phyloP scores from a whole-genome alignment of 331 rosid species.

The Acacia pycnantha region DNA sequence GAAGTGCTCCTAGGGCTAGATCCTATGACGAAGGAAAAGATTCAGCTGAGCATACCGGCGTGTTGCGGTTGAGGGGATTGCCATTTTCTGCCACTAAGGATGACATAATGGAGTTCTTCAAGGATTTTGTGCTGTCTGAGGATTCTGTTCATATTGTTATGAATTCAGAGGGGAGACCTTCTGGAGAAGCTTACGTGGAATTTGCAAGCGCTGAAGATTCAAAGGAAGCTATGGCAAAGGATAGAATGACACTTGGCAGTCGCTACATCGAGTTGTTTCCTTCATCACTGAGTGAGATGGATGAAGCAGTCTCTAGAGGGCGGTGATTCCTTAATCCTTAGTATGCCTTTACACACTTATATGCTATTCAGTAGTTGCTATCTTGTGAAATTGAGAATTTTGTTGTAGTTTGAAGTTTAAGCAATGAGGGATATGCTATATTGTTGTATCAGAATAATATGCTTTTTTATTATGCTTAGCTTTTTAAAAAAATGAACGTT shows the following conservation, averaged over 20 bases:
- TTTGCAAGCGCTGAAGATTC: conserved; percentile 60
- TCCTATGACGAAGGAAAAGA: conserved; percentile 63
- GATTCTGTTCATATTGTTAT: conserved; percentile 45
- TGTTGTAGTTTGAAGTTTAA: neutral
- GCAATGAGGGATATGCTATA: neutral
- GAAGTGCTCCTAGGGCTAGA: conserved; percentile 50
- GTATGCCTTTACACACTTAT: neutral
- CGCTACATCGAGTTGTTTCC: conserved; percentile 70
- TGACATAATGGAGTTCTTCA: conserved; percentile 61
- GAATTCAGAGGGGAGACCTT: conserved; percentile 78
- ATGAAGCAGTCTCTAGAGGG: conserved; percentile 60
- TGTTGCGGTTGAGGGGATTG: conserved; percentile 61
- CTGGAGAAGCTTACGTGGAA: conserved; percentile 78
- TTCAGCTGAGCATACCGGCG: conserved; percentile 62
- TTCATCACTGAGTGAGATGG: conserved; percentile 56
- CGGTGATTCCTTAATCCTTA: conserved; percentile 35
- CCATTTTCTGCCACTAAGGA: conserved; percentile 75
- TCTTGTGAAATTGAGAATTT: neutral
- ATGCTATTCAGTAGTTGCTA: conserved; percentile 5
- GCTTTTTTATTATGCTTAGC: neutral
- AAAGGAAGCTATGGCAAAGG: conserved; percentile 67
- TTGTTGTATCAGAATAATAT: neutral
- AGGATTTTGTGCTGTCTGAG: conserved; percentile 48
- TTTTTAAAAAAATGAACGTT: neutral
- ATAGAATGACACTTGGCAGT: conserved; percentile 77